A percentile compares a stretch with the other conserved stretches of the same genome.
phyloP scores from a whole-genome alignment of 768 basidiomycete genomes.

The Cyclocybe cylindracea region DNA sequence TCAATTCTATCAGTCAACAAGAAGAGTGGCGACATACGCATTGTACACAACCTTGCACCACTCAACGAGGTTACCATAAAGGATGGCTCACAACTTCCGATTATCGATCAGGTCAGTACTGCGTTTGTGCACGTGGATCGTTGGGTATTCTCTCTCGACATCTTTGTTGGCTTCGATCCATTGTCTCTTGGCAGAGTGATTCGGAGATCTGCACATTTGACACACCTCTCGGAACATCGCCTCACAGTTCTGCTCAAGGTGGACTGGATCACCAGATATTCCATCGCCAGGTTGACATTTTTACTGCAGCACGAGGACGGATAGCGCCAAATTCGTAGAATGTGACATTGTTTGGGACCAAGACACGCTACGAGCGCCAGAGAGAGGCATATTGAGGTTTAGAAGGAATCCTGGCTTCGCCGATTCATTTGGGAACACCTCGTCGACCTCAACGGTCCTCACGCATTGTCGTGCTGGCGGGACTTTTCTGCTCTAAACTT shows the following conservation, averaged over 20 bases:
- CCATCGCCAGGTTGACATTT: conserved; percentile 29
- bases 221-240: conserved; percentile 19
- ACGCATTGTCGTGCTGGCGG: conserved; percentile 23
- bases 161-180: conserved; percentile 31
- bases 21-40: conserved; percentile 13
- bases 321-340: conserved; percentile 22
- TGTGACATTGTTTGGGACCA: conserved; percentile 18
- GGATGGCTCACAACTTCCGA: conserved; percentile 25
- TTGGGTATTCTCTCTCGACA: too few relatives aligned
- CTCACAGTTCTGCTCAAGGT: conserved; percentile 27
- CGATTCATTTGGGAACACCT: conserved; percentile 1
- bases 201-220: conserved; percentile 29
- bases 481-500: conserved; percentile 32
- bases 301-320: conserved; percentile 27
- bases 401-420: conserved; percentile 1
- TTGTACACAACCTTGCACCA: conserved; percentile 28
- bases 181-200: conserved; percentile 14
- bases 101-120: conserved; percentile 16
- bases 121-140: too few relatives aligned
- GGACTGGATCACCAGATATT: conserved; percentile 32
- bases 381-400: too few relatives aligned
- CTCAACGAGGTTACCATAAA: conserved; percentile 28
- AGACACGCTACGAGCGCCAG: conserved; percentile 19
- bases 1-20: too few relatives aligned
- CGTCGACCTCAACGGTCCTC: conserved; percentile 16